Evolutionary conservation across 2,329 filamentous ascomycete genomes (phyloP).

Genomic region (Leptosphaerulina australis): DNA sequence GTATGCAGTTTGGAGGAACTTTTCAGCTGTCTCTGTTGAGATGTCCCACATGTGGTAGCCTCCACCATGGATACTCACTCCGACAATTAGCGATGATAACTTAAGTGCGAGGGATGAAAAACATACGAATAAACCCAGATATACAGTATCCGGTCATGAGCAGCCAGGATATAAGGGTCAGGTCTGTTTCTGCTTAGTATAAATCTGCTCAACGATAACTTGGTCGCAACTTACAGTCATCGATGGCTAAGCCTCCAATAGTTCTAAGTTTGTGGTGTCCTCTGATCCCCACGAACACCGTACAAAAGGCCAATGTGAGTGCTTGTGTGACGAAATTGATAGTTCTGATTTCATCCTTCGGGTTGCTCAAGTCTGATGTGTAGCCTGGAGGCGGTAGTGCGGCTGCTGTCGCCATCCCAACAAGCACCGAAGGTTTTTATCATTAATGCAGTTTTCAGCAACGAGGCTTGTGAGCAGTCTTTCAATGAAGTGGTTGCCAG

Average conservation of each 20-base stretch:
- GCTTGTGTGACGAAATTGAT: constrained; percentile 20
- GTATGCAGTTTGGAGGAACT: constrained; percentile 14
- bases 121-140: constrained; percentile 10
- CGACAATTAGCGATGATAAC: not conserved
- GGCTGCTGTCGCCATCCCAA: constrained; percentile 11
- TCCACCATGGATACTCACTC: constrained; percentile 18
- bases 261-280: constrained; percentile 14
- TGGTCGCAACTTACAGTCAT: constrained; percentile 18
- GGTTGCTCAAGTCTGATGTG: constrained; percentile 11
- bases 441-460: not conserved
- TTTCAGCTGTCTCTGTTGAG: not conserved
- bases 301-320: constrained; percentile 14
- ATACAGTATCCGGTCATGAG: constrained; percentile 19
- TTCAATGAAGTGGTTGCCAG: not conserved
- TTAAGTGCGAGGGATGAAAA: not conserved
- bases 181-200: constrained; percentile 3
- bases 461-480: not conserved
- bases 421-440: not conserved
- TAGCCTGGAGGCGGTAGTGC: constrained; percentile 10
- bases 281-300: constrained; percentile 18
- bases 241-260: constrained; percentile 10
- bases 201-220: not conserved
- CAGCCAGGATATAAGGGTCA: constrained; percentile 14
- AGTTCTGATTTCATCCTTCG: constrained; percentile 17
- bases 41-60: constrained; percentile 23